Evolutionary conservation across 352 stramenopile species (phyloP).

Genomic region (Phytophthora pseudosyringae): DNA sequence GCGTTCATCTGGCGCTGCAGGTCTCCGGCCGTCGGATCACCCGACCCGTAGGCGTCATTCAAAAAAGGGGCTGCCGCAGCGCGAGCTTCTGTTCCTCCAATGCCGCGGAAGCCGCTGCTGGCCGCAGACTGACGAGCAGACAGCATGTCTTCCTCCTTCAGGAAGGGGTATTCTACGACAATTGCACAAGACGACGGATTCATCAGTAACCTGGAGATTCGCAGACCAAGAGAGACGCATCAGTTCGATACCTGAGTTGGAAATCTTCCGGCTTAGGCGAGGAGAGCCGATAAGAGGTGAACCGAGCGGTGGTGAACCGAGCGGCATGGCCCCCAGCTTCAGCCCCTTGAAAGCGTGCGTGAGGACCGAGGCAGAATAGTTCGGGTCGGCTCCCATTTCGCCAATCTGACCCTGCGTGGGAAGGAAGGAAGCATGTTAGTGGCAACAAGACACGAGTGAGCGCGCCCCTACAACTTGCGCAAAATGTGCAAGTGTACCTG

Average conservation of each 20-base stretch:
- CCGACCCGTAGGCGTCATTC: constrained; percentile 35
- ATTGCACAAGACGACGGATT: neutral
- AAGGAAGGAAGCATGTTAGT: constrained; percentile 7
- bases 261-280: constrained; percentile 66
- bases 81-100: constrained; percentile 16
- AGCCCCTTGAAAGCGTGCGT: constrained; percentile 76
- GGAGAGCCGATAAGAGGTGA: constrained; percentile 57
- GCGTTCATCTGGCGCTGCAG: constrained; percentile 56
- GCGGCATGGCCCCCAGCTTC: constrained; percentile 34
- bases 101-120: constrained; percentile 23
- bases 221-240: neutral
- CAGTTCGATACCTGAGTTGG: constrained; percentile 56
- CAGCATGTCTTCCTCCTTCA: constrained; percentile 61
- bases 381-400: constrained; percentile 39
- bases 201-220: constrained; percentile 3
- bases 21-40: constrained; percentile 34
- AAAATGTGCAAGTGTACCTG: constrained; percentile 21
- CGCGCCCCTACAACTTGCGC: neutral
- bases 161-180: constrained; percentile 64
- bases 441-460: neutral
- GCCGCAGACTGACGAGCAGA: constrained; percentile 30
- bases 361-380: constrained; percentile 61
- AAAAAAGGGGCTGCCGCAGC: constrained; percentile 30
- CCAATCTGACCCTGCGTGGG: constrained; percentile 21
- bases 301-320: constrained; percentile 41